Evolutionary conservation across 345 rosid species (phyloP).

Genomic region (Turnera subulata): DNA sequence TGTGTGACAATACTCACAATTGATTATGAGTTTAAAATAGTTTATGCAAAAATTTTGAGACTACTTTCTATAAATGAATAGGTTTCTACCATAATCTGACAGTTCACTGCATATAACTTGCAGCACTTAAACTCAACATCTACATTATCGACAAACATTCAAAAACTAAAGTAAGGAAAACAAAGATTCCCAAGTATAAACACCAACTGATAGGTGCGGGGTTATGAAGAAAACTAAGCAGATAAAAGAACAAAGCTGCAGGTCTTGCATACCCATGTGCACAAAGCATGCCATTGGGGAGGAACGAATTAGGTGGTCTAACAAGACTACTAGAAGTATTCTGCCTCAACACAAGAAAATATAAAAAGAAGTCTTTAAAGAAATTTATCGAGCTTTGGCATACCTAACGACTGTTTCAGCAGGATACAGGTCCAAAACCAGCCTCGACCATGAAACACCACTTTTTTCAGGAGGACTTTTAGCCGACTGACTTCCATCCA

Average conservation of each 20-base stretch:
- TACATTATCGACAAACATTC: not conserved
- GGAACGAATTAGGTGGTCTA: too few relatives aligned
- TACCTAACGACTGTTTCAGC: slow-evolving; percentile 78
- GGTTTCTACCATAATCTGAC: too few relatives aligned
- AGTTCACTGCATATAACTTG: not conserved
- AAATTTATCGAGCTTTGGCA: slow-evolving; percentile 3
- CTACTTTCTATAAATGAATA: too few relatives aligned
- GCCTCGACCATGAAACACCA: slow-evolving; percentile 67
- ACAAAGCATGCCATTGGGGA: not conserved
- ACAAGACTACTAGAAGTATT: too few relatives aligned
- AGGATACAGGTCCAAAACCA: slow-evolving; percentile 77
- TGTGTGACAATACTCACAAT: too few relatives aligned
- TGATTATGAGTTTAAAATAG: too few relatives aligned
- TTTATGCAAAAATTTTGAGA: too few relatives aligned
- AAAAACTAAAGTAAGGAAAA: not conserved
- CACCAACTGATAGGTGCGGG: not conserved
- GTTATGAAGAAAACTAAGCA: not conserved
- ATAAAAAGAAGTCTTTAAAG: not conserved
- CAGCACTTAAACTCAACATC: not conserved
- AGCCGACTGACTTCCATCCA: slow-evolving; percentile 45
- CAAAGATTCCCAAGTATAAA: not conserved
- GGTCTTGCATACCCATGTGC: too few relatives aligned
- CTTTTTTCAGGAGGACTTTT: slow-evolving; percentile 35
- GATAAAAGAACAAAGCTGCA: too few relatives aligned
- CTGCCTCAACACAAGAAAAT: too few relatives aligned